Evolutionary conservation across 2,329 filamentous ascomycete species (phyloP).

Genomic region (Cadophora malorum): DNA sequence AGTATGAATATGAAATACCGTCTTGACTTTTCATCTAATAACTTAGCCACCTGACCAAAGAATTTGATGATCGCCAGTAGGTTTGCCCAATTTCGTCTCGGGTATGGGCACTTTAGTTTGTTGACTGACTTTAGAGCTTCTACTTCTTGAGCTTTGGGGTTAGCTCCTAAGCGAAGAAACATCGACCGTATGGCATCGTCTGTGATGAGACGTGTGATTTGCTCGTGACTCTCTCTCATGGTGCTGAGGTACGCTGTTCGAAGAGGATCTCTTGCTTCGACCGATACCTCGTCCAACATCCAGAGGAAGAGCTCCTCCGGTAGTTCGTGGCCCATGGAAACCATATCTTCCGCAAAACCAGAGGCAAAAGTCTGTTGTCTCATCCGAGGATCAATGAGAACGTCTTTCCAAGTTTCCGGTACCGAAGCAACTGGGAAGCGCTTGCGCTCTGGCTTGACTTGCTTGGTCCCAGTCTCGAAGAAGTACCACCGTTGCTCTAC

Average conservation of each 20-base stretch:
- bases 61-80: conserved; percentile 36
- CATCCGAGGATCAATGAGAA: conserved; percentile 53
- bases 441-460: conserved; percentile 28
- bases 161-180: conserved; percentile 65
- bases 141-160: conserved; percentile 50
- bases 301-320: conserved; percentile 71
- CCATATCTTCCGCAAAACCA: conserved; percentile 64
- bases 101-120: conserved; percentile 35
- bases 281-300: conserved; percentile 65
- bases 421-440: conserved; percentile 39
- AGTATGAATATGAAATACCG: conserved; percentile 54
- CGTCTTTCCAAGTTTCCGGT: conserved; percentile 35
- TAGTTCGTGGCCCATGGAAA: conserved; percentile 52
- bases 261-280: conserved; percentile 61
- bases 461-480: conserved; percentile 49
- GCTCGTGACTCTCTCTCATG: conserved; percentile 54
- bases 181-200: conserved; percentile 55
- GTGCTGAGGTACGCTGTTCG: conserved; percentile 64
- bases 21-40: conserved; percentile 17
- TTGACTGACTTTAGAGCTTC: conserved; percentile 35
- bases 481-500: conserved; percentile 62
- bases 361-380: conserved; percentile 66
- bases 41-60: conserved; percentile 14
- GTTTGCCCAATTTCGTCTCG: conserved; percentile 39
- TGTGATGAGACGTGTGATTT: conserved; percentile 54